These are phyloP conservation scores for Chaetomium olivaceum DNA, from an alignment of 2,329 filamentous ascomycete genomes.

Conservation along the genomic window DNA sequence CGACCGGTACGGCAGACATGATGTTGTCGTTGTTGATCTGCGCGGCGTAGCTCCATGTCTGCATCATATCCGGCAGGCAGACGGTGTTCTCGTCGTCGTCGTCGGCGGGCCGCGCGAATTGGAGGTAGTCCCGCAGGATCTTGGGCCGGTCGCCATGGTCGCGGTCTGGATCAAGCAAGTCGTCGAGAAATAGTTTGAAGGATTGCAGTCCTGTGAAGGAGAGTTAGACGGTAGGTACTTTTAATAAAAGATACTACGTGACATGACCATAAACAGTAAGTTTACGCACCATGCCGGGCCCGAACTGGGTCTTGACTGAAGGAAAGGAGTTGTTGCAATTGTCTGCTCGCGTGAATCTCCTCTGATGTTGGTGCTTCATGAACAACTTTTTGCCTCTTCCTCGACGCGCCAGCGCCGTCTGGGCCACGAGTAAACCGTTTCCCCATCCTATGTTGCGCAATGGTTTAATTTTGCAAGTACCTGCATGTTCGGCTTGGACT, in stretches of 20 bases:
- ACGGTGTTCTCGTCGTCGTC: constrained; percentile 59
- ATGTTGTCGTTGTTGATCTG: constrained; percentile 78
- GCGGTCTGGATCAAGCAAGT: constrained; percentile 55
- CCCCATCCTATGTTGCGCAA: constrained; percentile 40
- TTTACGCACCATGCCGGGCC: constrained; percentile 62
- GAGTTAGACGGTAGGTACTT: neutral
- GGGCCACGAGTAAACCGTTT: constrained; percentile 46
- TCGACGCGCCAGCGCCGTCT: constrained; percentile 45
- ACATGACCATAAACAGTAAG: neutral
- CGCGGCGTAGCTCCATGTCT: constrained; percentile 83
- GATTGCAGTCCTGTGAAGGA: constrained; percentile 59
- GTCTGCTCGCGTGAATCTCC: constrained; percentile 62
- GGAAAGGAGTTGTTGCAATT: constrained; percentile 66
- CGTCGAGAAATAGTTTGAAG: constrained; percentile 71
- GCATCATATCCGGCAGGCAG: constrained; percentile 77
- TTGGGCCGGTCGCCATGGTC: constrained; percentile 51
- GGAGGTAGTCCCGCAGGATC: constrained; percentile 71
- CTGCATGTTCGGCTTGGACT: neutral
- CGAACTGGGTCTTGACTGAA: constrained; percentile 70
- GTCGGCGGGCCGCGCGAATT: constrained; percentile 52
- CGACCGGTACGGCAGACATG: constrained; percentile 76
- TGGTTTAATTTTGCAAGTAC: neutral
- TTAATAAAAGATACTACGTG: neutral
- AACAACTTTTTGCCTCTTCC: constrained; percentile 58
- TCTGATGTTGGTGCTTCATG: constrained; percentile 61